Conservation (phyloP, 495 filamentous ascomycete species). For the Aspergillus sclerotiicarbonarius region DNA sequence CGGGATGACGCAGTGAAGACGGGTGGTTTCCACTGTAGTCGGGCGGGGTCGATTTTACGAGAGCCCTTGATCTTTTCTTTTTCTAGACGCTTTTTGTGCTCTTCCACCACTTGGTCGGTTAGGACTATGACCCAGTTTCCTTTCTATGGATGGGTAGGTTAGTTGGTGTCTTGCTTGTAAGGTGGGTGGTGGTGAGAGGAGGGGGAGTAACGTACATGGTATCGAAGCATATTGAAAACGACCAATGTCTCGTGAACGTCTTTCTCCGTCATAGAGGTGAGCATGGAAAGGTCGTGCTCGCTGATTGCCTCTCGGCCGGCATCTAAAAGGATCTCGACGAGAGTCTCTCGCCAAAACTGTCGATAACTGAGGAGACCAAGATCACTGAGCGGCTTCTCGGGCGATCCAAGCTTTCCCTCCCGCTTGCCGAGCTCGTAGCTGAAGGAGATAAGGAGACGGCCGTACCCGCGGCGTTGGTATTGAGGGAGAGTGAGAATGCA, state of each 20-base stretch:
- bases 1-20: conserved; percentile 84
- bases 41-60: conserved; percentile 71
- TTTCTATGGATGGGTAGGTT: conserved; percentile 47
- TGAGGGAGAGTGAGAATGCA: conserved; percentile 97
- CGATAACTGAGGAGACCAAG: conserved; percentile 87
- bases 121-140: conserved; percentile 89
- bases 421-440: conserved; percentile 96
- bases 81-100: conserved; percentile 66
- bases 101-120: conserved; percentile 75
- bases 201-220: conserved; percentile 55
- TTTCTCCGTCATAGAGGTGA: conserved; percentile 90
- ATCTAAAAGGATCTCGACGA: conserved; percentile 77
- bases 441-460: conserved; percentile 91
- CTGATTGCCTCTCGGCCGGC: conserved; percentile 60
- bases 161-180: conserved; percentile 22
- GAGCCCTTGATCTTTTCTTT: conserved; percentile 75
- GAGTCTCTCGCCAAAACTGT: conserved; percentile 94
- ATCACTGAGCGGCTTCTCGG: conserved; percentile 95
- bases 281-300: conserved; percentile 73
- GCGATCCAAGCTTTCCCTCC: conserved; percentile 89
- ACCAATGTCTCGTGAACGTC: conserved; percentile 93
- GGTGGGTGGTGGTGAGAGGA: not conserved
- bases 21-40: conserved; percentile 92
- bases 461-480: conserved; percentile 91
- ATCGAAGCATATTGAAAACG: conserved; percentile 89